Evolutionary conservation across 148 eudicot genomes (phyloP), one percentile per base, ranked within the genome.

Genomic region (Linanthus parryae): DNA sequence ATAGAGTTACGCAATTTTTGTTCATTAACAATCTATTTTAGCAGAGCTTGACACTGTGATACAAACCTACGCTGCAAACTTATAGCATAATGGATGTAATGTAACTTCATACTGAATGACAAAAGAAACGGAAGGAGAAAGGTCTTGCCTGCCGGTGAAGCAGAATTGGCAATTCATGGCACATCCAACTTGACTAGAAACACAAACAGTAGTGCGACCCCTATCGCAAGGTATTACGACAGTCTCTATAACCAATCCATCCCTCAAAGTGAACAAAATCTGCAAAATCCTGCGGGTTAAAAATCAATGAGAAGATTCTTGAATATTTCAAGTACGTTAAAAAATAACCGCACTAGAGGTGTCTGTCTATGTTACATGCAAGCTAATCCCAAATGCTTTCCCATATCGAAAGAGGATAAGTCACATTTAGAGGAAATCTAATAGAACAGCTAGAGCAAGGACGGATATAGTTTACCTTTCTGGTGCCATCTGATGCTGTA

Each of bases 81-180:
- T 31, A 31, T 31, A 10, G 10, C 7, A 4, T 18, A 28, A 36
- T 42, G 25, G 18, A 37, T 24, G 27, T 29, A 26, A 33, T 19
- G 42, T 17, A 30, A 30, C 11, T 47, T 45, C 33, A 3, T 13
- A 17, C 1, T 10, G 5, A n/a, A 35, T 44, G 47, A 28, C 54
- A 21, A 21, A 47, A 31, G n/a, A 43, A 38, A 47, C 14, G 29
- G 14, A 29, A 34, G 49, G n/a, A 48, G 31, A 25, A 3, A 36
- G 63, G 54, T 59, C 85, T 69, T 84, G 60, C 96, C 96, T 92
- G 55, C 96, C 96, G 15, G 98, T 92, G 85, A 71, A 92, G 81
- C 98, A 92, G 71, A 92, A 92, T 68, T 92, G 96, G 66, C 98
- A 92, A 70, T 92, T 92, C 98, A 92, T 84, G 30, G 85, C 98